Base-by-base conservation (phyloP, 1,284 basidiomycete genomes). In the Puccinia novopanici region DNA sequence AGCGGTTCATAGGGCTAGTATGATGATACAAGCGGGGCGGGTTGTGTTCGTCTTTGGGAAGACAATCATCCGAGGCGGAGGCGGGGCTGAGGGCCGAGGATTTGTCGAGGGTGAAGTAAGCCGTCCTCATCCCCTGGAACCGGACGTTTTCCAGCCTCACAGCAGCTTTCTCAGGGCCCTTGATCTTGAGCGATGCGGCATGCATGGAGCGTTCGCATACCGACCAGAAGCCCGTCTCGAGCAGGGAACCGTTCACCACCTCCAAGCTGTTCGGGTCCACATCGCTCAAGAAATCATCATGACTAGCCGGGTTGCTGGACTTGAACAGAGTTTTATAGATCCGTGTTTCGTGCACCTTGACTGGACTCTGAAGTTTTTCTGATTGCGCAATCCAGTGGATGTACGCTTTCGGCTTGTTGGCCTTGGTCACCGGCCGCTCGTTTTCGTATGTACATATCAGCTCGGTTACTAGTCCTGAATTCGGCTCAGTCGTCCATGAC, bases 351-450 rank as follows among this genome's bases (percentile, higher is more conserved):
- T 94, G 91, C 82, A 99, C 88, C 71, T 87, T 87, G 59, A 98
- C 91, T 13, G 95, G 94, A 82, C 92, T 93, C 15, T 91, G 89
- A 0, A 91, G 91, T 8, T 91, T 87, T 15, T 89, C 88, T 84
- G 95, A 92, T 83, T 93, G 91, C 61, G 93, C 94, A 22, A 99
- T 93, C 97, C 97, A 99, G 86, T 99, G 97, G 85, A 99, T 94
- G 87, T 92, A 99, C 19, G 95, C 92, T 86, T 98, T 97, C 45
- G 95, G 92, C 86, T 98, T 98, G 73, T 83, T 77, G 86, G 90
- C 91, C 57, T 65, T 79, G 34, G 83, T 83, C 55, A 88, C 89
- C 83, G 93, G 90, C 8, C 27, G 22, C 15, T 78, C 52, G 48
- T 78, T 78, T 86, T 98, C 94, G 42, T 95, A 87, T 54, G 88